A percentile compares a stretch with the other conserved stretches of the same genome.
phyloP scores from a whole-genome alignment of 225 moss, liverwort and hornwort species.

The Anthoceros angustus region DNA sequence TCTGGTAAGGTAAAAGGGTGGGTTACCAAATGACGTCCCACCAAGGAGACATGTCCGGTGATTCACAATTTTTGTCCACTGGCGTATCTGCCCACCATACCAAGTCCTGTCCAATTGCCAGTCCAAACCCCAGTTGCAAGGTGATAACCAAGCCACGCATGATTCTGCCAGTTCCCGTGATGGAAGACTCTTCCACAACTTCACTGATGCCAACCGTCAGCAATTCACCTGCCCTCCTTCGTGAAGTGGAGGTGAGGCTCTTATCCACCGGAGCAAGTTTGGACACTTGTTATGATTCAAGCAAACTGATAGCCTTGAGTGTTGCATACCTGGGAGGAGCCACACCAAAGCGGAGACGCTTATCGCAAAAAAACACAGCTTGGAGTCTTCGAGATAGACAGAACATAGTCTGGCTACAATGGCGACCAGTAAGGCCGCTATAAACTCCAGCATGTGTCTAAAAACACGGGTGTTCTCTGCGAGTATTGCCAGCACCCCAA shows the following conservation, averaged over 20 bases:
- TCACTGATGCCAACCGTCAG: constrained; percentile 65
- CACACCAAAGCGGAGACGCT: constrained; percentile 47
- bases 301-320: too few species aligned
- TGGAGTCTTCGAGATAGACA: constrained; percentile 29
- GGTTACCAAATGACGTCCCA: constrained; percentile 27
- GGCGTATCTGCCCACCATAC: constrained; percentile 44
- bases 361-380: constrained; percentile 54
- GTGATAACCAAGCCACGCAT: constrained; percentile 31
- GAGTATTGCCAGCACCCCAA: constrained; percentile 20
- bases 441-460: constrained; percentile 29
- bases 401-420: constrained; percentile 33
- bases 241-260: background rate
- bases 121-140: constrained; percentile 61
- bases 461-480: constrained; percentile 23
- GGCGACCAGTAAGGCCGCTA: constrained; percentile 33
- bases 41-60: constrained; percentile 25
- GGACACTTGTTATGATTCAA: background rate
- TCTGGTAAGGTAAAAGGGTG: background rate
- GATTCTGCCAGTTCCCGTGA: constrained; percentile 41
- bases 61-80: constrained; percentile 23
- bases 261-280: background rate
- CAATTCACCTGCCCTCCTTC: constrained; percentile 24
- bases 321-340: constrained; percentile 48
- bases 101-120: constrained; percentile 43
- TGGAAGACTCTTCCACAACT: constrained; percentile 32